These are phyloP conservation scores for Mycena kentingensis DNA, from an alignment of 768 basidiomycete genomes.

Conservation along the genomic window DNA sequence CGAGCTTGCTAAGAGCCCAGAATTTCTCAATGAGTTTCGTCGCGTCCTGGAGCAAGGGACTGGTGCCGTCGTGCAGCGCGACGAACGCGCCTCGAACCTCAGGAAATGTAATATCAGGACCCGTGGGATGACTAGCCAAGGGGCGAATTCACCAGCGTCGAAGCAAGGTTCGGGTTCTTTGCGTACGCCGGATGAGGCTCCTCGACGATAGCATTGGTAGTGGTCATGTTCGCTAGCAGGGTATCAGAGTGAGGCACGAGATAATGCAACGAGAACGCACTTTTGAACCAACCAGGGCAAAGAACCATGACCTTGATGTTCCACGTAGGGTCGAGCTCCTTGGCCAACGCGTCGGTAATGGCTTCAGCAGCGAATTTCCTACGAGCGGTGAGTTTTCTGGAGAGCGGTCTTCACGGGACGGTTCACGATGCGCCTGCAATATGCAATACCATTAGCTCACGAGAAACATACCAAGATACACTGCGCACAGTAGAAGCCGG, in stretches of 20 bases:
- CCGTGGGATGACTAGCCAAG: neutral
- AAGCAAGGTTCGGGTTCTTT: constrained; percentile 8
- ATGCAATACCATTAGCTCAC: constrained; percentile 9
- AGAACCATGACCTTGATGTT: constrained; percentile 39
- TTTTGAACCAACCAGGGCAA: constrained; percentile 25
- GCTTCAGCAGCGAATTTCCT: constrained; percentile 39
- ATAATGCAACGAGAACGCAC: neutral
- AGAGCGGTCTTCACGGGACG: neutral
- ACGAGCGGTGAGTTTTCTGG: neutral
- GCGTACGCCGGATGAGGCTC: constrained; percentile 18
- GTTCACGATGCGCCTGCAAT: constrained; percentile 16
- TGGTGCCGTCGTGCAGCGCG: constrained; percentile 15
- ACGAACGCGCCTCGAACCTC: constrained; percentile 6
- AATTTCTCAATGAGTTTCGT: constrained; percentile 18
- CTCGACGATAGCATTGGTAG: constrained; percentile 17
- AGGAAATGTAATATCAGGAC: neutral
- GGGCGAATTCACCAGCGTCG: constrained; percentile 22
- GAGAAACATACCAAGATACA: constrained; percentile 18
- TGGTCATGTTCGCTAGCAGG: constrained; percentile 22
- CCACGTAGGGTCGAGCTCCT: constrained; percentile 48
- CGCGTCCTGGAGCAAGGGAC: constrained; percentile 18
- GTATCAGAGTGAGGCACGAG: neutral
- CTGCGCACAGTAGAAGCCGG: constrained; percentile 31
- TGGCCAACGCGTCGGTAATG: constrained; percentile 37
- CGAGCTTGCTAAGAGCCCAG: constrained; percentile 17